Percentiles rank a stretch among this genome's conserved stretches.
Evolutionary conservation across 352 stramenopile genomes (phyloP).

Genomic region (Globisporangium irregulare): DNA sequence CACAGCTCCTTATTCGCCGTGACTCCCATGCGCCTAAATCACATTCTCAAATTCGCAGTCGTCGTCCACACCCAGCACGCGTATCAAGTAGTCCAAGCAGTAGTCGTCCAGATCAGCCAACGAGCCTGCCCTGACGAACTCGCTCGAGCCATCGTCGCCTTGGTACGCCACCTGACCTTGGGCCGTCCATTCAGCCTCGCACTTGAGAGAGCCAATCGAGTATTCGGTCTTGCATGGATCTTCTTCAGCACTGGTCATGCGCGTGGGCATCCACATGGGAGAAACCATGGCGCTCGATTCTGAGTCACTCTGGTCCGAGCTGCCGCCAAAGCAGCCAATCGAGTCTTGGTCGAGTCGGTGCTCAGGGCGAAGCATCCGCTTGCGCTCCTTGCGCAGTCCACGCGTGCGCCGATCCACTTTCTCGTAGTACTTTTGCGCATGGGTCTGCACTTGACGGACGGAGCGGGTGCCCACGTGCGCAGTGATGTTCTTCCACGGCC

Average conservation of each 20-base stretch:
- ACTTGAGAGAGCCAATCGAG: background rate
- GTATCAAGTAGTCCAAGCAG: background rate
- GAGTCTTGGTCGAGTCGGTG: conserved; percentile 51
- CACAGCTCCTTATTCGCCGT: too few species aligned
- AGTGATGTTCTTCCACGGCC: conserved; percentile 33
- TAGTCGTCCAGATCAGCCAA: background rate
- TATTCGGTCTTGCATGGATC: background rate
- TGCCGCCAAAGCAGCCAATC: background rate
- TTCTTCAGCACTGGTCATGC: background rate
- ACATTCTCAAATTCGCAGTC: background rate
- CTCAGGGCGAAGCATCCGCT: conserved; percentile 42
- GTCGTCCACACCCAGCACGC: background rate
- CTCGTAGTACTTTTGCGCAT: conserved; percentile 63
- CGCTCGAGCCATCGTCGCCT: background rate
- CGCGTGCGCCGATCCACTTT: conserved; percentile 66
- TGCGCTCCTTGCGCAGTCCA: conserved; percentile 57
- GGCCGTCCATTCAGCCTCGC: background rate
- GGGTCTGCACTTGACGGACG: conserved; percentile 63
- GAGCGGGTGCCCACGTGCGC: conserved; percentile 30
- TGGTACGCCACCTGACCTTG: background rate
- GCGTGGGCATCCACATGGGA: background rate
- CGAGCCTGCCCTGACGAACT: background rate
- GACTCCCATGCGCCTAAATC: background rate
- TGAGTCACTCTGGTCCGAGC: background rate
- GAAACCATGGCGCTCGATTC: background rate